Evolutionary conservation across 106 monocot genomes (phyloP).

Genomic region (Apostasia shenzhenica): DNA sequence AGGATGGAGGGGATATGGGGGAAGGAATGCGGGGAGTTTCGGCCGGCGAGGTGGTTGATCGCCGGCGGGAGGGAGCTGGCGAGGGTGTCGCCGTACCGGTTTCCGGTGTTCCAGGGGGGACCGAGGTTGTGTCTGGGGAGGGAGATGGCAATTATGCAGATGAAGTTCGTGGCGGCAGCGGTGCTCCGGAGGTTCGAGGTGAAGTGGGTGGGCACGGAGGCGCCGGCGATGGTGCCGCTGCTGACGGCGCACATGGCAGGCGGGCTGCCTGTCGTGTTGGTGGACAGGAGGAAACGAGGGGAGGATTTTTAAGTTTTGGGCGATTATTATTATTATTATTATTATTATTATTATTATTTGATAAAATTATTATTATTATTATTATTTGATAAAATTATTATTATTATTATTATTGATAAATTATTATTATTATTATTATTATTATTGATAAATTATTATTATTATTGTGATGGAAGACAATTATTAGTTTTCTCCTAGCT

Average conservation of each 20-base stretch:
- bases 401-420: too few species aligned
- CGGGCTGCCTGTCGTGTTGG: constrained; percentile 9
- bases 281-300: background rate
- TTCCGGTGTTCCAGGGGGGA: constrained; percentile 83
- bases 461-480: too few species aligned
- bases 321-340: too few species aligned
- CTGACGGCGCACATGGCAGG: constrained; percentile 26
- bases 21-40: constrained; percentile 71
- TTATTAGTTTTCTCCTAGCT: too few species aligned
- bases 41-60: constrained; percentile 81
- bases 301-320: too few species aligned
- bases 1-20: constrained; percentile 73
- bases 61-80: constrained; percentile 27
- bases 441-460: too few species aligned
- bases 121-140: constrained; percentile 93
- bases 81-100: constrained; percentile 67
- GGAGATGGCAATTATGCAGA: constrained; percentile 90
- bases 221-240: constrained; percentile 25
- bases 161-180: constrained; percentile 81
- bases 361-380: too few species aligned
- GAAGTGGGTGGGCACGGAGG: constrained; percentile 39
- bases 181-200: constrained; percentile 55
- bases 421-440: too few species aligned
- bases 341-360: too few species aligned
- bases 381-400: too few species aligned